These are phyloP conservation scores for Solanum hybrid DNA, from an alignment of 305 asterid species.

Conservation along the genomic window DNA sequence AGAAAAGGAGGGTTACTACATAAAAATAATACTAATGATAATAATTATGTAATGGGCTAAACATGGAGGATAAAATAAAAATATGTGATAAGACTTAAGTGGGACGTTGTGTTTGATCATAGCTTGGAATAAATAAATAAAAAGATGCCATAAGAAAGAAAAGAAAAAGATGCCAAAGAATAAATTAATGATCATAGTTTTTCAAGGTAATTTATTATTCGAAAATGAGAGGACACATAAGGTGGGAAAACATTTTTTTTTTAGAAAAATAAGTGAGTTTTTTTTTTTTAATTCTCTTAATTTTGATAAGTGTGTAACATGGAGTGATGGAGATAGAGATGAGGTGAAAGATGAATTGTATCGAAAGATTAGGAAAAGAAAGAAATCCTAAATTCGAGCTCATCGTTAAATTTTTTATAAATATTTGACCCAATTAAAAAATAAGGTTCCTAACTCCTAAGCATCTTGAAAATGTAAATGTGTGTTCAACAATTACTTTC, in stretches of 20 bases:
- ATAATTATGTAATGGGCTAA: neutral
- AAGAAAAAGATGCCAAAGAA: neutral
- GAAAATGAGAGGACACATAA: neutral
- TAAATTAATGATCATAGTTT: neutral
- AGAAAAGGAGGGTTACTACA: neutral
- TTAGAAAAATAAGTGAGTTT: neutral
- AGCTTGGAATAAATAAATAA: neutral
- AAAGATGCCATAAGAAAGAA: neutral
- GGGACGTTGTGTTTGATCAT: neutral
- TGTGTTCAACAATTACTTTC: neutral
- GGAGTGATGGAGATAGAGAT: neutral
- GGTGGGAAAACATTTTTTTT: neutral
- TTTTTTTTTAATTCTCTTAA: neutral
- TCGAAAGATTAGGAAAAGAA: neutral
- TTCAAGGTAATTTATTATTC: neutral
- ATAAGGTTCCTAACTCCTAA: neutral
- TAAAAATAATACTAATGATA: neutral
- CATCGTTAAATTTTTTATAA: too few relatives aligned
- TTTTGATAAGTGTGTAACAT: neutral
- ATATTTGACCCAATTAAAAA: too few relatives aligned
- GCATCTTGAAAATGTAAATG: neutral
- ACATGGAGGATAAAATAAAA: neutral
- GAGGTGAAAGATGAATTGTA: neutral
- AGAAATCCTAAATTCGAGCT: too few relatives aligned
- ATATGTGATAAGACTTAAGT: neutral